Conservation (phyloP, 129 eudicot genomes). For the Flaveria sonorensis region DNA sequence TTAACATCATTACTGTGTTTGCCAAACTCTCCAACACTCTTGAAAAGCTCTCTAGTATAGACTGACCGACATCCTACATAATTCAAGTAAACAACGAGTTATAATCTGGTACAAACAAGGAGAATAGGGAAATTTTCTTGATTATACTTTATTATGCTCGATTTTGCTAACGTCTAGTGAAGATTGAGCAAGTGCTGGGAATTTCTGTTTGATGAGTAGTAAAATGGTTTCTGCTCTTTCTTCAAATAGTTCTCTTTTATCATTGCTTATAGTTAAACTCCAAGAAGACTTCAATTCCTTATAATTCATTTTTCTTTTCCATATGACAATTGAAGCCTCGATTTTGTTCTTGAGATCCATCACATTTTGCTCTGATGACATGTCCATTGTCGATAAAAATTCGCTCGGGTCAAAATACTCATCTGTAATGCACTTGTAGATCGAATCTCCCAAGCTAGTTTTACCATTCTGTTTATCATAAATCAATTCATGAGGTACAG, state of each 20-base stretch:
- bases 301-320: slow-evolving; percentile 76
- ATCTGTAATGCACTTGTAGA: slow-evolving; percentile 75
- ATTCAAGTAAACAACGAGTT: neutral
- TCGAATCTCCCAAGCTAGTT: slow-evolving; percentile 71
- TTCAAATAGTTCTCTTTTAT: slow-evolving; percentile 79
- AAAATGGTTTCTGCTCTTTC: slow-evolving; percentile 80
- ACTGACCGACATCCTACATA: slow-evolving; percentile 70
- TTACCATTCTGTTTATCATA: slow-evolving; percentile 64
- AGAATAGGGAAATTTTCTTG: neutral
- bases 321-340: slow-evolving; percentile 81
- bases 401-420: slow-evolving; percentile 69
- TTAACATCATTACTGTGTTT: slow-evolving; percentile 56
- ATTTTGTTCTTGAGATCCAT: slow-evolving; percentile 80
- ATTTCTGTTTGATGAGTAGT: slow-evolving; percentile 67
- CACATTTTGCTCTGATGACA: slow-evolving; percentile 64
- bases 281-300: slow-evolving; percentile 68
- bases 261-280: slow-evolving; percentile 67
- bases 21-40: slow-evolving; percentile 80
- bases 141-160: slow-evolving; percentile 56
- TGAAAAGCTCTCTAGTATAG: slow-evolving; percentile 80
- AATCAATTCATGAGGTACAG: neutral
- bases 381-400: slow-evolving; percentile 62
- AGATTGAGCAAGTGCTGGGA: slow-evolving; percentile 79
- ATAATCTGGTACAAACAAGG: neutral
- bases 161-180: slow-evolving; percentile 77